Percentiles rank a stretch among this genome's conserved stretches.
These are phyloP conservation scores for Opeltia flavorubescens DNA, from an alignment of 495 filamentous ascomycete genomes.

Conservation along the genomic window DNA sequence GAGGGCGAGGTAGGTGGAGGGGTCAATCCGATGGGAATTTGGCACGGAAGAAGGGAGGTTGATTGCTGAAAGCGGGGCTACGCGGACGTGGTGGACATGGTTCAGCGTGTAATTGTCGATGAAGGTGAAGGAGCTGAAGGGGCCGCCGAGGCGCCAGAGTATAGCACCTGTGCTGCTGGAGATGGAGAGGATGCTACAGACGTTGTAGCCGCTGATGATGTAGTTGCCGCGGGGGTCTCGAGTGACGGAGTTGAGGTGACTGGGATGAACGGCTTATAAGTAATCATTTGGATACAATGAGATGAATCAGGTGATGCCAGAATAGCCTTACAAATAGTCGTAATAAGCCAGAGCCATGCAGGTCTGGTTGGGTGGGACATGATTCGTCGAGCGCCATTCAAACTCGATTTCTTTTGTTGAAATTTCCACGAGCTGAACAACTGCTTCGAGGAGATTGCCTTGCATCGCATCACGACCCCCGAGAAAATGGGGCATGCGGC, in stretches of 20 bases:
- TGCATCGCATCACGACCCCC: neutral
- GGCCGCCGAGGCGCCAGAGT: slow-evolving; percentile 24
- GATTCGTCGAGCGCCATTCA: neutral
- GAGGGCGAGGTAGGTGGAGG: neutral
- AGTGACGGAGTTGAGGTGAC: slow-evolving; percentile 26
- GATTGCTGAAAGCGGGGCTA: neutral
- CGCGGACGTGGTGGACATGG: neutral
- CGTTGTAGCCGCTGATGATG: slow-evolving; percentile 21
- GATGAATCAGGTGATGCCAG: neutral
- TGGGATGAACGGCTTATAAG: neutral
- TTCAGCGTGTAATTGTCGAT: neutral
- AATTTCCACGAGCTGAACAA: neutral
- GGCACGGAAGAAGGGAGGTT: neutral
- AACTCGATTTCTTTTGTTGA: neutral
- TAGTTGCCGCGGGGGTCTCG: slow-evolving; percentile 23
- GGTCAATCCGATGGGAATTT: neutral
- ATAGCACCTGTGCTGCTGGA: slow-evolving; percentile 16
- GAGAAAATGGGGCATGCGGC: neutral
- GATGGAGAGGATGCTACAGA: slow-evolving; percentile 19
- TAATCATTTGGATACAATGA: neutral
- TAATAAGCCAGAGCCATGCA: neutral
- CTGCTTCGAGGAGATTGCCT: neutral
- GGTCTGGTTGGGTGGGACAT: neutral
- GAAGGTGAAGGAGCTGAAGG: neutral
- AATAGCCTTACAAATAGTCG: neutral